These are phyloP conservation scores for Cryphonectria nitschkei DNA, from an alignment of 2,329 filamentous ascomycete genomes.

Conservation along the genomic window DNA sequence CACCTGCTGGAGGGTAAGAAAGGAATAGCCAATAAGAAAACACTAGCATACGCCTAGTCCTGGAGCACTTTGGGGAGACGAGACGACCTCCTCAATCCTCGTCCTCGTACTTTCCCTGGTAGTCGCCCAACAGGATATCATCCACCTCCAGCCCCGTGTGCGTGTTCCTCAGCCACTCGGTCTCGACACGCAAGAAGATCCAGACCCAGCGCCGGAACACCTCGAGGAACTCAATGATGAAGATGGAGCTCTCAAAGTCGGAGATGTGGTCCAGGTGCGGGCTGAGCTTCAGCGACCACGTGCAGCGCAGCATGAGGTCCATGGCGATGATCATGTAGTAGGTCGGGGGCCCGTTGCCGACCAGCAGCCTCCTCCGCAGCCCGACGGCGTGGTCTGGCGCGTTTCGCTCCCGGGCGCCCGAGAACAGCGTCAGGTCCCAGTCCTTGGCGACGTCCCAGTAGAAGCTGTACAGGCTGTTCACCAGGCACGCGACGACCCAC, in stretches of 20 bases:
- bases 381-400: conserved; percentile 74
- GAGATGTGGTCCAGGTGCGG: conserved; percentile 81
- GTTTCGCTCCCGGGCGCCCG: conserved; percentile 58
- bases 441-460: conserved; percentile 98
- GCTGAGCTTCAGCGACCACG: conserved; percentile 88
- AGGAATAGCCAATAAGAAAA: not conserved
- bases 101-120: conserved; percentile 65
- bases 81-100: conserved; percentile 39
- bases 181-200: conserved; percentile 95
- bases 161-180: conserved; percentile 76
- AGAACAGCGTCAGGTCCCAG: conserved; percentile 90
- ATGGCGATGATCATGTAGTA: conserved; percentile 83
- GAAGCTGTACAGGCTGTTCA: conserved; percentile 94
- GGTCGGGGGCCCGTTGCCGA: conserved; percentile 66
- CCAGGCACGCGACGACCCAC: conserved; percentile 73
- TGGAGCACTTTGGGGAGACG: not conserved
- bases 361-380: conserved; percentile 73
- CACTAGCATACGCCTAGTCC: not conserved
- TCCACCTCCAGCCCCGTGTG: conserved; percentile 63
- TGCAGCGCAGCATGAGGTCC: conserved; percentile 82
- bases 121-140: conserved; percentile 77
- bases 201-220: conserved; percentile 90
- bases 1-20: not conserved
- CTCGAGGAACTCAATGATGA: conserved; percentile 84
- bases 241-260: conserved; percentile 87